A percentile compares a stretch with the other conserved stretches of the same genome.
Evolutionary conservation across 2,329 filamentous ascomycete genomes (phyloP).

Genomic region (Aspergillus fumigatus): DNA sequence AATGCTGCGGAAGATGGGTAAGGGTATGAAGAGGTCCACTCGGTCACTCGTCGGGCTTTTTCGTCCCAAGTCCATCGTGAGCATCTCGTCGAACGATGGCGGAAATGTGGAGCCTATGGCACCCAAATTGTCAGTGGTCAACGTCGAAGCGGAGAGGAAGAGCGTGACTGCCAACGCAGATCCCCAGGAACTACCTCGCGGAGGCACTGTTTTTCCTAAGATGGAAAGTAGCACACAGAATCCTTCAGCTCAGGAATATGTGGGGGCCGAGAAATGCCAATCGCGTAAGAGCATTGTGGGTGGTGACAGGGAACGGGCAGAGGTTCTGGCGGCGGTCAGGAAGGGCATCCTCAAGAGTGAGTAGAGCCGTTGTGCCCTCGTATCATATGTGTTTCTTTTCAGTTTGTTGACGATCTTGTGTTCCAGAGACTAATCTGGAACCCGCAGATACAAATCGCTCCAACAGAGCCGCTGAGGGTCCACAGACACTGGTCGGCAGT

Average conservation of each 20-base stretch:
- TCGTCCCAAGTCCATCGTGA: conserved; percentile 85
- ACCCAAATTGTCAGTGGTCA: conserved; percentile 91
- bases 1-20: conserved; percentile 89
- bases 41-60: conserved; percentile 91
- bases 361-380: conserved; percentile 22
- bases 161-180: conserved; percentile 68
- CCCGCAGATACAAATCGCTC: conserved; percentile 67
- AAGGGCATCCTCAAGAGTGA: conserved; percentile 94
- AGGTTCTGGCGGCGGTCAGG: conserved; percentile 85
- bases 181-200: conserved; percentile 61
- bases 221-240: conserved; percentile 80
- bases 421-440: conserved; percentile 47
- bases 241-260: conserved; percentile 28
- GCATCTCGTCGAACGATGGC: conserved; percentile 63
- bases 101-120: conserved; percentile 62
- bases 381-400: not conserved
- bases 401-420: conserved; percentile 3
- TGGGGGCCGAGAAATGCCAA: conserved; percentile 43
- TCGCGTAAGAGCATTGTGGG: conserved; percentile 85
- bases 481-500: conserved; percentile 58
- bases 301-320: conserved; percentile 82
- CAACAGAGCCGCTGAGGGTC: conserved; percentile 56
- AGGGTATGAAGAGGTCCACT: conserved; percentile 92
- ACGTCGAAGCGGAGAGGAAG: conserved; percentile 87
- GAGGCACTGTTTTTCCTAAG: conserved; percentile 77